Conservation (phyloP, 805 yeast species). For the Spathaspora gorwiae region DNA sequence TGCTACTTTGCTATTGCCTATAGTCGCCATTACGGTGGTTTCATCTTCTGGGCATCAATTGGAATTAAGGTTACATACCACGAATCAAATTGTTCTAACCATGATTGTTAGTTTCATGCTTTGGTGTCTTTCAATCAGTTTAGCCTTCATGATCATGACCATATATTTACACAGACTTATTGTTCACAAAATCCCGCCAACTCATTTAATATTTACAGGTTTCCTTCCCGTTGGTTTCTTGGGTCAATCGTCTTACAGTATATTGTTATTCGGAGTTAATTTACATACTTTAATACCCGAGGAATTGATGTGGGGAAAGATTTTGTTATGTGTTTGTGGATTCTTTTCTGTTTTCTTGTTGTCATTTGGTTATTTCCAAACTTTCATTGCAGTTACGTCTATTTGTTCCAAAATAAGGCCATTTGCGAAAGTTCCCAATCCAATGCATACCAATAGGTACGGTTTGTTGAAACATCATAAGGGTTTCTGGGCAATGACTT, state of each 20-base stretch:
- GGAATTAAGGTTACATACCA: conserved; percentile 36
- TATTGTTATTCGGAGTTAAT: conserved; percentile 51
- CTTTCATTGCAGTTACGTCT: conserved; percentile 32
- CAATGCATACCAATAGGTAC: conserved; percentile 13
- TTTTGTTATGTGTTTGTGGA: conserved; percentile 17
- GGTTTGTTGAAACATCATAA: conserved; percentile 17
- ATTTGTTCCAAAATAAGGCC: conserved; percentile 41
- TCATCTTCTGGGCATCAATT: conserved; percentile 67
- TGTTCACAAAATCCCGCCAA: conserved; percentile 54
- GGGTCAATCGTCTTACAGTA: conserved; percentile 80
- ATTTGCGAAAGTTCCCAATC: conserved; percentile 27
- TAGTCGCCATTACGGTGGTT: conserved; percentile 76
- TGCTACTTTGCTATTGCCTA: conserved; percentile 62
- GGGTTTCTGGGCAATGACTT: conserved; percentile 68
- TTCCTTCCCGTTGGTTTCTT: conserved; percentile 79
- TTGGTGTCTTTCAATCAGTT: conserved; percentile 64
- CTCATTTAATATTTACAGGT: conserved; percentile 52
- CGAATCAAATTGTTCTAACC: conserved; percentile 47
- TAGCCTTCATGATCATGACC: conserved; percentile 54
- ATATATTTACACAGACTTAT: conserved; percentile 59
- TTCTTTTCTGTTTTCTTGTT: conserved; percentile 42
- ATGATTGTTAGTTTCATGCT: conserved; percentile 51
- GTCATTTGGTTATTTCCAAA: conserved; percentile 54
- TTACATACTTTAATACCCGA: conserved; percentile 8
- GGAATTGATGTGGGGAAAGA: conserved; percentile 11